Conservation (phyloP, 2,329 filamentous ascomycete species). For the Colletotrichum sp. region DNA sequence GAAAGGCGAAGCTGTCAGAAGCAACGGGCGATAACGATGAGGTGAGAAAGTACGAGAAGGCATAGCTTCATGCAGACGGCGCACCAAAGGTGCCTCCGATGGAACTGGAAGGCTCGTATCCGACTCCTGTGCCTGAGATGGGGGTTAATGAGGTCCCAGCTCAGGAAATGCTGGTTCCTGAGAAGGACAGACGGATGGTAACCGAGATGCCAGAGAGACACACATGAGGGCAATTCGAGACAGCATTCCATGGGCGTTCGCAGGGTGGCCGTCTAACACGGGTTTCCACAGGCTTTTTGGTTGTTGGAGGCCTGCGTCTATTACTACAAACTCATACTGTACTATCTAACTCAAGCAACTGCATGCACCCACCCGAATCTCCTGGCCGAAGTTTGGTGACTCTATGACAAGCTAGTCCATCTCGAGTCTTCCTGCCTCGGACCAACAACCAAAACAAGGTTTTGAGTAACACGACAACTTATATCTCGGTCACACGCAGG, state of each 20-base stretch:
- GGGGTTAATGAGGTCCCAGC: background rate
- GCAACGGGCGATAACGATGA: background rate
- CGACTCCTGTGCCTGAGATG: background rate
- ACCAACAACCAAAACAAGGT: background rate
- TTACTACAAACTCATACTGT: background rate
- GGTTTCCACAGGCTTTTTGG: accelerated
- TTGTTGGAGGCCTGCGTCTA: background rate
- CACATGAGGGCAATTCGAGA: background rate
- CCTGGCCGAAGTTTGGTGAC: background rate
- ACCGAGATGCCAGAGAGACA: background rate
- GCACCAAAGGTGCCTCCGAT: background rate
- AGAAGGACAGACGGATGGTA: background rate
- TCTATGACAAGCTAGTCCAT: background rate
- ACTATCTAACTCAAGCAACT: background rate
- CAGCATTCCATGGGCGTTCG: accelerated
- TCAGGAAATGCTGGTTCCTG: background rate
- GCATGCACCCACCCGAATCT: background rate
- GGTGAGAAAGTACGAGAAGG: background rate
- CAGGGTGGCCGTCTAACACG: background rate
- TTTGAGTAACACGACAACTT: background rate
- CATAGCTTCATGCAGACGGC: background rate
- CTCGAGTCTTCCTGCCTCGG: background rate
- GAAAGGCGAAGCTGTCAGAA: background rate
- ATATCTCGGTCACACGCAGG: background rate
- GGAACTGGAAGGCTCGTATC: background rate